A percentile compares a stretch with the other conserved stretches of the same genome.
phyloP scores from a whole-genome alignment of 2,329 filamentous ascomycete genomes.

The Aureobasidium lini region DNA sequence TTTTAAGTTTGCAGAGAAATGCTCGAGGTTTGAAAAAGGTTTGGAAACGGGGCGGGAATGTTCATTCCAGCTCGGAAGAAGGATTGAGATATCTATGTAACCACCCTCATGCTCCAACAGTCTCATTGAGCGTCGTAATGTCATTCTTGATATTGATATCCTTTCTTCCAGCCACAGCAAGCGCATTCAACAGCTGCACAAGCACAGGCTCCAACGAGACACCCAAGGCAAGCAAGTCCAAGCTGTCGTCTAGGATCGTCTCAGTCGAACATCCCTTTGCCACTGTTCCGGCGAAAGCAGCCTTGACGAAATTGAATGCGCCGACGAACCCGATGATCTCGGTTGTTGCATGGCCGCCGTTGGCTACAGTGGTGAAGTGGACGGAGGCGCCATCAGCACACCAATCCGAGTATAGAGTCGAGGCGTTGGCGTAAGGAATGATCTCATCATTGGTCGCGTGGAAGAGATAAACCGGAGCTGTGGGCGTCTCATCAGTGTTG shows the following conservation, averaged over 20 bases:
- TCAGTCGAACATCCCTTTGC: slow-evolving; percentile 18
- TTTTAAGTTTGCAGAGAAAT: no score
- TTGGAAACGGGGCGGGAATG: no score
- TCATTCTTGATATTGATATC: slow-evolving; percentile 8
- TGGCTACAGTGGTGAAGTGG: slow-evolving; percentile 21
- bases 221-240: slow-evolving; percentile 22
- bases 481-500: slow-evolving; percentile 20
- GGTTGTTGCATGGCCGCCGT: slow-evolving; percentile 22
- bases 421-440: slow-evolving; percentile 24
- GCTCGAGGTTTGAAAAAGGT: no score
- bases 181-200: slow-evolving; percentile 17
- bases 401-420: slow-evolving; percentile 21
- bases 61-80: no score
- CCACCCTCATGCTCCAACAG: background rate
- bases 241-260: slow-evolving; percentile 17
- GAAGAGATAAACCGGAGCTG: slow-evolving; percentile 23
- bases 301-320: slow-evolving; percentile 20
- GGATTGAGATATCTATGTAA: no score
- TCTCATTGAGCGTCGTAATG: background rate
- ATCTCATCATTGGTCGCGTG: slow-evolving; percentile 24
- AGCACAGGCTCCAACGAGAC: slow-evolving; percentile 22
- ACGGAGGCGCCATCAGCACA: slow-evolving; percentile 23
- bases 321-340: slow-evolving; percentile 22
- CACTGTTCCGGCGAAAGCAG: slow-evolving; percentile 14
- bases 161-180: slow-evolving; percentile 3